A percentile compares a stretch with the other conserved stretches of the same genome.
phyloP scores from a whole-genome alignment of 805 yeast genomes.

The Metschnikowia matae region DNA sequence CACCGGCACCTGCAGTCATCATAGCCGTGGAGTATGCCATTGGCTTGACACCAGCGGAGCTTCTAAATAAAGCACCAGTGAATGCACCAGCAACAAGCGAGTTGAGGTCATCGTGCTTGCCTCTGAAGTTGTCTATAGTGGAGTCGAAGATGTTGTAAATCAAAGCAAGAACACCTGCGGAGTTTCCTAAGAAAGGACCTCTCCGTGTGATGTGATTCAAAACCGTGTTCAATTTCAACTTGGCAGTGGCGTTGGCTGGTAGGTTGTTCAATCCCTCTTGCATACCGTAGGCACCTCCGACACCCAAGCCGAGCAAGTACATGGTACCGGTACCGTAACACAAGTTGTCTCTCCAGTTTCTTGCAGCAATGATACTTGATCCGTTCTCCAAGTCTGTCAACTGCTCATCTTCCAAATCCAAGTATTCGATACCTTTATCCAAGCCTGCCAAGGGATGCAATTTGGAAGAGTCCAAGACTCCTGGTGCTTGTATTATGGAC shows the following conservation, averaged over 20 bases:
- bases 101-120: conserved; percentile 81
- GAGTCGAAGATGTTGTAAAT: conserved; percentile 84
- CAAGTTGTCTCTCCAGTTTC: conserved; percentile 96
- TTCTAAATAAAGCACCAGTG: conserved; percentile 87
- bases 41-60: conserved; percentile 79
- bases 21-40: conserved; percentile 83
- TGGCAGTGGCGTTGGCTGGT: conserved; percentile 72
- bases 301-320: conserved; percentile 77
- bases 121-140: conserved; percentile 73
- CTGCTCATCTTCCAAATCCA: conserved; percentile 81
- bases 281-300: conserved; percentile 87
- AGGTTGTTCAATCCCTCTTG: conserved; percentile 79
- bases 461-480: conserved; percentile 61
- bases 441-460: conserved; percentile 92
- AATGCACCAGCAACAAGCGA: conserved; percentile 86
- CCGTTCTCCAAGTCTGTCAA: conserved; percentile 78
- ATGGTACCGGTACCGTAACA: conserved; percentile 98
- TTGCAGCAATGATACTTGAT: conserved; percentile 87
- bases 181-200: conserved; percentile 94
- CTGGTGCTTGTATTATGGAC: conserved; percentile 55
- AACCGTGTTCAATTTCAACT: conserved; percentile 81
- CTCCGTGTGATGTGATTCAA: conserved; percentile 89
- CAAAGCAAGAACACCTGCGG: conserved; percentile 90
- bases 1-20: conserved; percentile 86
- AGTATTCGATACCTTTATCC: conserved; percentile 82